Percentiles rank a stretch among this genome's conserved stretches.
Evolutionary conservation across 2,329 filamentous ascomycete genomes (phyloP).

Genomic region (Whalleya microplaca): DNA sequence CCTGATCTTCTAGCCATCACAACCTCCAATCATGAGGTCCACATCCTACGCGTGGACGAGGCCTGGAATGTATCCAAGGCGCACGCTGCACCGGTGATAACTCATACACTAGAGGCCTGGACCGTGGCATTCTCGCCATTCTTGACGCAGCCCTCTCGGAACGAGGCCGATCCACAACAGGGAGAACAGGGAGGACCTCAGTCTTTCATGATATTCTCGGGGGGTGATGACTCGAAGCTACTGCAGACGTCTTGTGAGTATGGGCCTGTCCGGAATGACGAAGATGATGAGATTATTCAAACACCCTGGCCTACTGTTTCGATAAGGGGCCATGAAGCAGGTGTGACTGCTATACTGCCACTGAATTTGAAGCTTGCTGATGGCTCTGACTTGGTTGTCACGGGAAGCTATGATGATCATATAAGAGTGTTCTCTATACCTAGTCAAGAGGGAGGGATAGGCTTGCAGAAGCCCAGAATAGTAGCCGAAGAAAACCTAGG

Average conservation of each 20-base stretch:
- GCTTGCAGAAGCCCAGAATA: slow-evolving; percentile 49
- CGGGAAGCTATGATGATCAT: slow-evolving; percentile 89
- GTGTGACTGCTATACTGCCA: slow-evolving; percentile 85
- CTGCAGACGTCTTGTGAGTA: slow-evolving; percentile 47
- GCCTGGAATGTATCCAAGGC: slow-evolving; percentile 43
- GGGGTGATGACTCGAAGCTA: slow-evolving; percentile 75
- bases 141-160: background rate
- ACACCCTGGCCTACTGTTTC: slow-evolving; percentile 31
- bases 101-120: slow-evolving; percentile 73
- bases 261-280: slow-evolving; percentile 11
- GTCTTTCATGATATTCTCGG: slow-evolving; percentile 60
- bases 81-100: slow-evolving; percentile 45
- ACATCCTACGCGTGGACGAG: slow-evolving; percentile 53
- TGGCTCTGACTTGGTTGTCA: slow-evolving; percentile 66
- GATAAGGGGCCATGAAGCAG: slow-evolving; percentile 70
- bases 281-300: slow-evolving; percentile 17
- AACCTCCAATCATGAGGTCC: slow-evolving; percentile 69
- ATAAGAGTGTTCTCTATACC: slow-evolving; percentile 68
- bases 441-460: slow-evolving; percentile 45
- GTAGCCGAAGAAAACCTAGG: slow-evolving; percentile 71
- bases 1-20: slow-evolving; percentile 67
- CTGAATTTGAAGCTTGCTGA: slow-evolving; percentile 50
- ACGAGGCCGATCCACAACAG: slow-evolving; percentile 2
- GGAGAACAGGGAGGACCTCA: slow-evolving; percentile 12
- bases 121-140: slow-evolving; percentile 62